A percentile compares a stretch with the other conserved stretches of the same genome.
Evolutionary conservation across 495 filamentous ascomycete genomes (phyloP).

Genomic region (Cairneyella variabilis): DNA sequence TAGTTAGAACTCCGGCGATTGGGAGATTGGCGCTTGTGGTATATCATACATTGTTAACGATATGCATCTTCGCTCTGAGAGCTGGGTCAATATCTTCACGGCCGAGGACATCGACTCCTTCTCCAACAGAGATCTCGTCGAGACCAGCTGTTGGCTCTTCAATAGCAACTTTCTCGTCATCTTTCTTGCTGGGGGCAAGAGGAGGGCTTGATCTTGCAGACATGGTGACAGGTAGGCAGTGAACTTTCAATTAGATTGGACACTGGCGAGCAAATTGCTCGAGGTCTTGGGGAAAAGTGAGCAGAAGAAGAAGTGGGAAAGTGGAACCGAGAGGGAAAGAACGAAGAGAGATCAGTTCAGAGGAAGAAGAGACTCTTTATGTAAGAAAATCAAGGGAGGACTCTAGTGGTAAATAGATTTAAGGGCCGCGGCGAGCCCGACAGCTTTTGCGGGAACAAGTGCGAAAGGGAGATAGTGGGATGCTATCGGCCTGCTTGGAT

Average conservation of each 20-base stretch:
- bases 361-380: too few species aligned
- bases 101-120: slow-evolving; percentile 47
- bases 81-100: slow-evolving; percentile 54
- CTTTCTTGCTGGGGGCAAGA: background rate
- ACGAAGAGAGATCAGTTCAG: too few species aligned
- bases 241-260: background rate
- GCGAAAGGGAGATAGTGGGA: background rate
- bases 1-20: background rate
- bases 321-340: background rate
- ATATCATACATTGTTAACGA: slow-evolving; percentile 62
- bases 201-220: slow-evolving; percentile 7
- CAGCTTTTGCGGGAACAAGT: background rate
- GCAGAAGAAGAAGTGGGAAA: background rate
- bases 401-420: background rate
- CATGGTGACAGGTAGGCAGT: background rate
- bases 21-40: background rate
- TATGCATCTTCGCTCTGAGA: slow-evolving; percentile 62
- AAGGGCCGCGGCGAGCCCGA: slow-evolving; percentile 1
- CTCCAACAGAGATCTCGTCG: slow-evolving; percentile 19
- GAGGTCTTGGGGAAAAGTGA: background rate
- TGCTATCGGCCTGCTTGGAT: background rate
- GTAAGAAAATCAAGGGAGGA: background rate
- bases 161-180: slow-evolving; percentile 12
- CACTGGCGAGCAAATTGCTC: background rate
- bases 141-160: slow-evolving; percentile 1